These are phyloP conservation scores for Astrothelium macrocarpum DNA, from an alignment of 495 filamentous ascomycete species.

Conservation along the genomic window DNA sequence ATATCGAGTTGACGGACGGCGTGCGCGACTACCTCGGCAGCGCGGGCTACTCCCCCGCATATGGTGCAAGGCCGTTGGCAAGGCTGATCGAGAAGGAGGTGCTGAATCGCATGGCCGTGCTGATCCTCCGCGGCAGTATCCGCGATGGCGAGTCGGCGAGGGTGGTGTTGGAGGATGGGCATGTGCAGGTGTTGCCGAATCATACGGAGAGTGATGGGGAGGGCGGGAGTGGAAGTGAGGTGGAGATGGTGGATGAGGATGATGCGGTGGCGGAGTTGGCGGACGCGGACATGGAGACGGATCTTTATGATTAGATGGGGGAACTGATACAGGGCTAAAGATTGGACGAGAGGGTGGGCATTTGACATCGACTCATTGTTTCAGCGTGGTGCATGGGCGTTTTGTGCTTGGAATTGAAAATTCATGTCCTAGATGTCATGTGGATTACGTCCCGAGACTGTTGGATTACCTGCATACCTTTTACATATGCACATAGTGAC, in stretches of 20 bases:
- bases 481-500: background rate
- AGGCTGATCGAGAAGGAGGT: conserved; percentile 94
- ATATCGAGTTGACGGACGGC: conserved; percentile 62
- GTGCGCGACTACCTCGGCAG: conserved; percentile 84
- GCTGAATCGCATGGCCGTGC: conserved; percentile 80
- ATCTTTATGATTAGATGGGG: conserved; percentile 20
- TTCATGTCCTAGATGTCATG: background rate
- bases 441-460: background rate
- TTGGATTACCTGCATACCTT: background rate
- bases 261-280: conserved; percentile 57
- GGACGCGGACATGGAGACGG: conserved; percentile 18
- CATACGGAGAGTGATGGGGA: conserved; percentile 56
- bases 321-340: too few relatives aligned
- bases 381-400: background rate
- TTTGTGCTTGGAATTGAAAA: too few relatives aligned
- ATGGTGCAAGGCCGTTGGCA: conserved; percentile 80
- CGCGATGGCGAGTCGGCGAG: conserved; percentile 73
- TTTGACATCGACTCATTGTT: background rate
- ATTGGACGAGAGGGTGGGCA: background rate
- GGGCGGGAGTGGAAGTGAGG: conserved; percentile 35
- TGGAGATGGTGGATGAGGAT: conserved; percentile 58
- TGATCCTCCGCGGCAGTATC: conserved; percentile 77
- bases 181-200: conserved; percentile 72
- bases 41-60: conserved; percentile 86
- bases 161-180: conserved; percentile 66